Evolutionary conservation across 2,329 filamentous ascomycete genomes (phyloP), one percentile per base, ranked within the genome.

Genomic region (Alternaria panax): DNA sequence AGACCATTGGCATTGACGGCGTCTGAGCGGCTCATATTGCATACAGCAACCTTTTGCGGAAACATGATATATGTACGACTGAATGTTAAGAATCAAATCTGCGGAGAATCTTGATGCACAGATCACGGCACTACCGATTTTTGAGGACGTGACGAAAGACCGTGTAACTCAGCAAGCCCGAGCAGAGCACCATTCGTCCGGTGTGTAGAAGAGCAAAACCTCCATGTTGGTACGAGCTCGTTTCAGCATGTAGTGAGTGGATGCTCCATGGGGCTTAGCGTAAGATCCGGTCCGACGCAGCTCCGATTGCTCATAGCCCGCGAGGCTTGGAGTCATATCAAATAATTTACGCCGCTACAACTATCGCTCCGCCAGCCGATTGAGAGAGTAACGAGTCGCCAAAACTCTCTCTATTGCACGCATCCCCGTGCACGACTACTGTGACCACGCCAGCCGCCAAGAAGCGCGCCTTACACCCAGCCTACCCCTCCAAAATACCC

Each of bases 401-500:
- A 20, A 22, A 22, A 5, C 40, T 8, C 18, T 18, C 25, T 20
- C 16, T 40, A 38, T 36, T 12, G 9, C 36, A 52, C 45, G 51
- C n/a, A 45, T 7, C 24, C 3, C 14, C 7, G 24, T 27, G 25
- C 16, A 43, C 20, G 42, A 53, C n/a, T 27, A 51, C 36, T 36
- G 42, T 34, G 36, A 55, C 46, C 30, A 56, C 41, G 41, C 50
- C 25, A 42, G 47, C 20, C 32, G 40, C 34, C 36, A 11, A 41
- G 48, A 50, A 28, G 61, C 65, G 65, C 65, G 59, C 63, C 66
- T 57, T 63, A 66, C 67, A 51, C 43, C 40, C 38, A 64, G 62
- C 41, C 32, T 65, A 54, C 68, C 66, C 71, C 69, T 65, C 72
- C 64, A 66, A 65, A 65, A 45, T 67, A 71, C 72, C 74, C 72